Base-by-base conservation (phyloP, 2,329 filamentous ascomycete species). In the Penicillium sclerotigenum region DNA sequence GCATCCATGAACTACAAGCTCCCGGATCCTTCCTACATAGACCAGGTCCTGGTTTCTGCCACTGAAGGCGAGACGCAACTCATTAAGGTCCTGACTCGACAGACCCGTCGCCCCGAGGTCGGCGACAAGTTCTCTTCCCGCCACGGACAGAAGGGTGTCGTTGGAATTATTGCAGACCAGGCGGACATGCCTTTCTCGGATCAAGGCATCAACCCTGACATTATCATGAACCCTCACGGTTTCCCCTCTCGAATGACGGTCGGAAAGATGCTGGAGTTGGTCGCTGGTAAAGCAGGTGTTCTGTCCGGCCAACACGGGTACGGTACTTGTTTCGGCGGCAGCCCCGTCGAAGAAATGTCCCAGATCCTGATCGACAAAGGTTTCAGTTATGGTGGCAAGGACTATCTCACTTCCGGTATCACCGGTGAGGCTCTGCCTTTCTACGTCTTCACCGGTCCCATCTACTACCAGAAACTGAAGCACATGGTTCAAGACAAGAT, bases 401-500 rank as follows among this genome's bases (percentile, higher is more conserved):
- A 99, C 73, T 96, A 92, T 76, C 87, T 99, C 60, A 97, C 94
- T 0, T 92, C 87, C 0, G 94, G 94, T 34, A 93, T 97, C 71
- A 97, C 94, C 0, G 95, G 94, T 67, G 94, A 99, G 76, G 86
- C 90, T 0, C 81, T 97, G 6, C 91, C 96, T 61, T 92, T 92
- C 13, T 97, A 97, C 76, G 91, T 99, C 70, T 99, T 97, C 81
- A 96, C 96, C 72, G 94, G 94, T 0, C 94, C 94, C 11, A 99
- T 99, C 75, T 99, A 96, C 80, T 99, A 99, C 80, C 94, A 99
- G 80, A 96, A 96, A 64, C 85, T 99, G 63, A 99, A 99, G 83
- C 94, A 99, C 82, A 99, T 99, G 94, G 94, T 99, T 4, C 92
- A 97, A 74, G 94, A 99, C 73, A 99, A 99, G 79, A 97, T 99